Conservation (phyloP, 805 yeast genomes). For the Starmerella apicola region DNA sequence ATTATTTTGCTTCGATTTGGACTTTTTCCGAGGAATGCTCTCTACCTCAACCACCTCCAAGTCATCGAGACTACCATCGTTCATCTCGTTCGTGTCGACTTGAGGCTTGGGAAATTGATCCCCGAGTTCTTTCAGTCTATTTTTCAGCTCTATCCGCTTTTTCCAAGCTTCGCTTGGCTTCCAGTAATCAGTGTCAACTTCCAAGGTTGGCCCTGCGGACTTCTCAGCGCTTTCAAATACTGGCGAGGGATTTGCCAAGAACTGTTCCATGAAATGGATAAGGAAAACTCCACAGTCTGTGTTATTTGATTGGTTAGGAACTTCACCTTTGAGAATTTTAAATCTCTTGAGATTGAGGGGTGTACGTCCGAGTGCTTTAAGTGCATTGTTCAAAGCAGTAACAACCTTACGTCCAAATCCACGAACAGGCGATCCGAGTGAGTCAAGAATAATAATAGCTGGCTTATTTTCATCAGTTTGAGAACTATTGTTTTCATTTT, state of each 20-base stretch:
- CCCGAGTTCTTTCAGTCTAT: constrained; percentile 6
- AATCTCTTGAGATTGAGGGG: constrained; percentile 45
- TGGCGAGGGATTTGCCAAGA: constrained; percentile 37
- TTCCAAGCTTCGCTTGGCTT: constrained; percentile 10
- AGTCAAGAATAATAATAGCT: constrained; percentile 58
- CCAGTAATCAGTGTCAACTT: constrained; percentile 12
- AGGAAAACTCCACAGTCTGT: constrained; percentile 94
- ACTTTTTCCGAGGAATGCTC: background rate
- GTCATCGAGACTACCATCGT: constrained; percentile 16
- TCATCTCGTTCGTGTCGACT: background rate
- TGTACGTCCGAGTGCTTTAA: constrained; percentile 19
- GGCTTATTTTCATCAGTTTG: constrained; percentile 12
- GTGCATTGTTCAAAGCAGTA: constrained; percentile 7
- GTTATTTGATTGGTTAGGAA: constrained; percentile 76
- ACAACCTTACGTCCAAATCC: constrained; percentile 13
- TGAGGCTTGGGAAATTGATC: constrained; percentile 3
- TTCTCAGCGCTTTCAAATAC: constrained; percentile 26
- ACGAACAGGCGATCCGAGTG: constrained; percentile 35
- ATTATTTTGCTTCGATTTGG: too few relatives aligned
- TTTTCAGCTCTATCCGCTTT: constrained; percentile 12
- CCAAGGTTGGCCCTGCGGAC: constrained; percentile 1
- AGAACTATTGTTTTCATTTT: background rate
- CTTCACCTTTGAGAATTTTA: constrained; percentile 38
- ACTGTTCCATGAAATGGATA: constrained; percentile 54
- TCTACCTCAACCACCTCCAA: constrained; percentile 17